Evolutionary conservation across 2,329 filamentous ascomycete genomes (phyloP).

Genomic region (Arthrocladium fulminans): DNA sequence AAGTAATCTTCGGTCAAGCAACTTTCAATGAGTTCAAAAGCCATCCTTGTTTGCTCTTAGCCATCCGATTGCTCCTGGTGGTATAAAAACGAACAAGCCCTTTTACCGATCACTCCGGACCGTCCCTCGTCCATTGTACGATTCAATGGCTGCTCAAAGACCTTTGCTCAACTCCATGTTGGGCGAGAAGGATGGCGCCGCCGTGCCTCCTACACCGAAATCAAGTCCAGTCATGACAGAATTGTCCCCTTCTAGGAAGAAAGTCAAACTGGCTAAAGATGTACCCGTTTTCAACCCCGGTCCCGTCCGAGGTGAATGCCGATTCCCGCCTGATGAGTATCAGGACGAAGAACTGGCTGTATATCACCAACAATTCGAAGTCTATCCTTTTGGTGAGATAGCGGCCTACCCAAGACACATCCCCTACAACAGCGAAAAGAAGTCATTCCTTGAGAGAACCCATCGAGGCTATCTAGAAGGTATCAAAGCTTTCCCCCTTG

Average conservation of each 20-base stretch:
- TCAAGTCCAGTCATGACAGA: conserved; percentile 9
- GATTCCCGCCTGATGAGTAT: conserved; percentile 65
- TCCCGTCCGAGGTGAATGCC: conserved; percentile 56
- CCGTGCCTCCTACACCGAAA: conserved; percentile 6
- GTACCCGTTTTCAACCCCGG: conserved; percentile 54
- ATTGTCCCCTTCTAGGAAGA: conserved; percentile 24
- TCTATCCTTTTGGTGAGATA: conserved; percentile 57
- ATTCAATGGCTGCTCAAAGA: conserved; percentile 18
- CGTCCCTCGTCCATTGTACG: background rate
- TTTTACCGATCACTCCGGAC: background rate
- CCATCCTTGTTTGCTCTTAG: conserved; percentile 2
- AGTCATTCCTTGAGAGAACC: conserved; percentile 76
- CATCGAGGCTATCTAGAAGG: conserved; percentile 83
- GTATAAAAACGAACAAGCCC: conserved; percentile 11
- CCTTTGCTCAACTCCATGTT: conserved; percentile 20
- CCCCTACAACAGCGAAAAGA: conserved; percentile 91
- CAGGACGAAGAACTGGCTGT: conserved; percentile 49
- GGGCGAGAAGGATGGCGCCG: conserved; percentile 9
- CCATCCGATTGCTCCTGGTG: conserved; percentile 12
- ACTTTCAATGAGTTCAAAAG: conserved; percentile 5
- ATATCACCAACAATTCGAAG: conserved; percentile 54
- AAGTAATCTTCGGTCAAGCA: background rate
- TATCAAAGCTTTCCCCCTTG: conserved; percentile 32
- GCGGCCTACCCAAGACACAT: conserved; percentile 62
- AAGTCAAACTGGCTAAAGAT: conserved; percentile 57